phyloP scores from a whole-genome alignment of 768 basidiomycete genomes.

The Naganishia randhawae region DNA sequence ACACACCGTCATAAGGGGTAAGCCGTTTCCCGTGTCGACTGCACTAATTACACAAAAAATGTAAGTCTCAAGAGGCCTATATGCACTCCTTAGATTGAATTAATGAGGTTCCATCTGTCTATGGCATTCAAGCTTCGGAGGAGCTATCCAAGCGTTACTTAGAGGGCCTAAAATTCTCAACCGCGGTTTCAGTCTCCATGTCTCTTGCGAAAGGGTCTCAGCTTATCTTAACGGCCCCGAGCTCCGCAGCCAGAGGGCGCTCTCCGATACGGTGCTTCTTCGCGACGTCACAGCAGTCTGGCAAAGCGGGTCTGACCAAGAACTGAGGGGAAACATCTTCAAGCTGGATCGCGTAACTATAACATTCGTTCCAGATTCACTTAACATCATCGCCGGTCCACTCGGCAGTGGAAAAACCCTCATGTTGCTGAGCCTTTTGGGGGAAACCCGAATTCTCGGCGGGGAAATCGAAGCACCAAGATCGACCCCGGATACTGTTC shows the following conservation, averaged over 20 bases:
- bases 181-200: slow-evolving; percentile 10
- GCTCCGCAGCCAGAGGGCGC: not conserved
- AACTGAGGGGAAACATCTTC: not conserved
- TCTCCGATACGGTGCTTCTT: not conserved
- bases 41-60: slow-evolving; percentile 7
- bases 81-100: not conserved
- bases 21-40: slow-evolving; percentile 5
- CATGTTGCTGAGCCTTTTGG: slow-evolving; percentile 57
- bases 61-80: not conserved
- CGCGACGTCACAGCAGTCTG: not conserved
- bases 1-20: slow-evolving; percentile 1
- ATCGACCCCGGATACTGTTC: slow-evolving; percentile 53
- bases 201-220: slow-evolving; percentile 4
- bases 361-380: not conserved
- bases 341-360: not conserved
- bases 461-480: slow-evolving; percentile 66
- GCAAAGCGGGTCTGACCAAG: not conserved
- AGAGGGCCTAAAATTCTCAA: slow-evolving; percentile 1
- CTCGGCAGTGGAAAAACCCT: slow-evolving; percentile 82
- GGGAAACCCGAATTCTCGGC: slow-evolving; percentile 50
- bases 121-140: not conserved
- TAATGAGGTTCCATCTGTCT: not conserved
- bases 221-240: slow-evolving; percentile 9
- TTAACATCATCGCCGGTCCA: slow-evolving; percentile 60
- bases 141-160: not conserved